Conservation (phyloP, 164 flowering plant species). For the Aristolochia contorta region DNA sequence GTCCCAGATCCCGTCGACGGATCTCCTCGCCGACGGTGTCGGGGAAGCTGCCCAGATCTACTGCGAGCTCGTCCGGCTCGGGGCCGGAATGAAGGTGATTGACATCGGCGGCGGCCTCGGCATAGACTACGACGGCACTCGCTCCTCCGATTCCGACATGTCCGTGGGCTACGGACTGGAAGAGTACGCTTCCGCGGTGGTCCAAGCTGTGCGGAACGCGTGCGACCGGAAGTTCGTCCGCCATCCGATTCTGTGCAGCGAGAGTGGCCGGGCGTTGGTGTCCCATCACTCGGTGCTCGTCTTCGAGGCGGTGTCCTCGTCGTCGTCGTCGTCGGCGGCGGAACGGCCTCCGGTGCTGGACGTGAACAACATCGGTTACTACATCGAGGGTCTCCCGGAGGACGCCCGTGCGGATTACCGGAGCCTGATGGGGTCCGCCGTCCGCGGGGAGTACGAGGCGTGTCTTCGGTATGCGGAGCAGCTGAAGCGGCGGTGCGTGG, state of each 20-base stretch:
- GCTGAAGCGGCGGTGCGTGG: slow-evolving; percentile 68
- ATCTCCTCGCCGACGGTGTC: slow-evolving; percentile 67
- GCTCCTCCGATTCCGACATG: slow-evolving; percentile 61
- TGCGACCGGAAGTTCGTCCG: slow-evolving; percentile 66
- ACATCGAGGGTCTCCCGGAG: slow-evolving; percentile 41
- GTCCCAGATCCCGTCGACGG: slow-evolving; percentile 87
- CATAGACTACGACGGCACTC: slow-evolving; percentile 88
- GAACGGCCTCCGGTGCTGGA: slow-evolving; percentile 13
- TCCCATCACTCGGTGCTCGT: slow-evolving; percentile 88
- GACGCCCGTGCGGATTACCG: slow-evolving; percentile 54
- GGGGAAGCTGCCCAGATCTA: slow-evolving; percentile 88
- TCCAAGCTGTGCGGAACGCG: slow-evolving; percentile 42
- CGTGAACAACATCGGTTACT: slow-evolving; percentile 18
- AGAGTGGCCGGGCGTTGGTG: slow-evolving; percentile 93
- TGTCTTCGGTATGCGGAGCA: slow-evolving; percentile 62
- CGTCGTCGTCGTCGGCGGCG: slow-evolving; percentile 30
- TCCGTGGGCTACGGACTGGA: slow-evolving; percentile 73
- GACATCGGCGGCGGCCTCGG: slow-evolving; percentile 98
- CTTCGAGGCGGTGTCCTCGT: slow-evolving; percentile 75
- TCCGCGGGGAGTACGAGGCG: slow-evolving; percentile 45
- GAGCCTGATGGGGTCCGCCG: slow-evolving; percentile 43
- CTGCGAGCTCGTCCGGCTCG: slow-evolving; percentile 83
- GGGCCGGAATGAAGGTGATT: slow-evolving; percentile 73
- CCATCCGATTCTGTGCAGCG: slow-evolving; percentile 87
- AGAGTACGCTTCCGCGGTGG: slow-evolving; percentile 83